Base-by-base conservation (phyloP, 148 eudicot genomes). In the Linanthus parryae region DNA sequence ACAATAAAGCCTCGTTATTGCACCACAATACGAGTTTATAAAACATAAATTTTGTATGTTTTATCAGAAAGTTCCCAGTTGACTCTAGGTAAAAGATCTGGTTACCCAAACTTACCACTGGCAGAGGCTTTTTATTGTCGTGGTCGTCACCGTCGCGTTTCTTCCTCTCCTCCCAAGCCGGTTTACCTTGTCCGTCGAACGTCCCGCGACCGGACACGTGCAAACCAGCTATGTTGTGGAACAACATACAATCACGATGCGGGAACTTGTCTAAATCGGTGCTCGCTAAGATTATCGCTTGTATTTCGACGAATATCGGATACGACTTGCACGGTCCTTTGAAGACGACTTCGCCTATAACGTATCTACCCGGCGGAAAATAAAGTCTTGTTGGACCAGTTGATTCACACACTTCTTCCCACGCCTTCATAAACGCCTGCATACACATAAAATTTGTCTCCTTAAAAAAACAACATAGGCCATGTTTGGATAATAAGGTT, bases 341-440 rank as follows among this genome's bases (percentile, higher is more conserved):
- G 21, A 87, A 74, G 15, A 71, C 1, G 3, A 70, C 63, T 41
- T 71, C 71, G 1, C 78, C 88, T 1, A 61, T 44, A 14, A 55
- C 41, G 19, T 22, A 87, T 0, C 14, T 65, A n/a, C 91, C 95
- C 5, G 29, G 26, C 0, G 91, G 87, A 18, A 87, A 48, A 4
- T 73, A 12, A 30, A 87, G 60, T 25, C 36, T 80, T 24, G 77
- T 58, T 1, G 75, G 30, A 4, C 69, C 79, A 0, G n/a, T n/a
- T 7, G 59, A 41, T 0, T 69, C 3, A 58, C 95, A 87, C 40
- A 87, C 95, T 14, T 57, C 57, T 2, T 11, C 47, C 91, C 91
- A 87, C 52, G 91, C 72, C 44, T 16, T 44, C 8, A 47, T 62
- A 7, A 87, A 38, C n/a, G n/a, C n/a, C n/a, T n/a, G n/a, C n/a